Base-by-base conservation (phyloP, 164 flowering plant genomes). In the Vitis rotundifolia region DNA sequence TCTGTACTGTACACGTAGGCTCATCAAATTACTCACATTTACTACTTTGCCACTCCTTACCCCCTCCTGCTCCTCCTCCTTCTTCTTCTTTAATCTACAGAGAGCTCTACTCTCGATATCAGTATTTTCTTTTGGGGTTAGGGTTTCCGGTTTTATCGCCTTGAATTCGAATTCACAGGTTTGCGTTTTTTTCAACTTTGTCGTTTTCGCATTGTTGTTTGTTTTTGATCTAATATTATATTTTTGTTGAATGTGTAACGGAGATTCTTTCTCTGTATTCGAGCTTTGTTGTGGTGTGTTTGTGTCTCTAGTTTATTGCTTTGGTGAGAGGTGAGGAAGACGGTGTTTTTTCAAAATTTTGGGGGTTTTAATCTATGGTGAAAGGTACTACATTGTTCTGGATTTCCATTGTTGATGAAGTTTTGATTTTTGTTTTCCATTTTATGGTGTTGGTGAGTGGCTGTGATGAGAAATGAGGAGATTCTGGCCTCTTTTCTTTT, bases 11-110 rank as follows among this genome's bases (percentile, higher is more conserved):
- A 6, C 15, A 5, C 52, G 52, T 13, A 11, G 55, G 63, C 66
- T 69, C 51, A 55, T 10, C 16, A 61, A 68, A 71, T 75, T 71
- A 67, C 57, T 68, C 11, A 13, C 71, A 82, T 76, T 79, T 79
- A 82, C 85, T 64, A 15, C 29, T 63, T 22, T 77, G 64, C 82
- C 75, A 75, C 71, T 66, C 3, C 4, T 55, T 44, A 26, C 56
- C 56, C 29, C 31, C 48, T 53, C 37, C 51, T 31, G 10, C 51
- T 9, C 60, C 31, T 28, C 51, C 54, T 48, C 71, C 56, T 53
- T 4, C 19, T 18, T 31, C 13, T 49, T 13, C 22, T 10, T 1
- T 37, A 26, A 49, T 55, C 28, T 9, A 53, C 63, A 58, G 63
- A 8, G 57, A 72, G 68, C 71, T 68, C 68, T 44, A 31, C 12